phyloP scores from a whole-genome alignment of 2,329 filamentous ascomycete genomes.

The Pseudogymnoascus pannorum region DNA sequence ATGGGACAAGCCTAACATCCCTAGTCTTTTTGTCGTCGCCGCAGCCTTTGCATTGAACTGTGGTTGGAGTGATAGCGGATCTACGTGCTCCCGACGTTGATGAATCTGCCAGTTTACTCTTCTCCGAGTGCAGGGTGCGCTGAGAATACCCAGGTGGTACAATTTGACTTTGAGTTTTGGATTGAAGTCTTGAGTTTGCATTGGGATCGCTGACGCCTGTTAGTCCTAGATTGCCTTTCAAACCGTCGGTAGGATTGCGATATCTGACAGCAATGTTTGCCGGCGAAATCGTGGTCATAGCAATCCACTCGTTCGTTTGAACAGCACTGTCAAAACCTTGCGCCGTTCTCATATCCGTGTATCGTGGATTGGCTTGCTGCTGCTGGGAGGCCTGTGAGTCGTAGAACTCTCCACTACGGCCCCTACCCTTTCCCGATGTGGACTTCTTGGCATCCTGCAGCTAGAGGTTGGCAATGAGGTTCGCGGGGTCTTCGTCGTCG shows the following conservation, averaged over 20 bases:
- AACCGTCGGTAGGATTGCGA: constrained; percentile 13
- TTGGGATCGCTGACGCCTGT: constrained; percentile 2
- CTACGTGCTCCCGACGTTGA: constrained; percentile 7
- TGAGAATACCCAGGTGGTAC: no score
- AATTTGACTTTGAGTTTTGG: no score
- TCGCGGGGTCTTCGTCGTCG: constrained; percentile 17
- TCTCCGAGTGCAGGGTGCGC: neutral
- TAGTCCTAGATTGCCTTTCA: constrained; percentile 7
- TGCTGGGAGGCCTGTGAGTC: constrained; percentile 15
- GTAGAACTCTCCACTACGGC: constrained; percentile 12
- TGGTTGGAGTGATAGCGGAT: neutral
- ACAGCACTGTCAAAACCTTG: constrained; percentile 20
- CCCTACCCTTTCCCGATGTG: constrained; percentile 12
- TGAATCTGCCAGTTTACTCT: constrained; percentile 1
- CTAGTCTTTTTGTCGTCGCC: constrained; percentile 11
- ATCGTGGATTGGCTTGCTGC: constrained; percentile 14
- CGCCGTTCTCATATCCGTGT: constrained; percentile 18
- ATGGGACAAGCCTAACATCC: constrained; percentile 24
- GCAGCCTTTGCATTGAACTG: constrained; percentile 16
- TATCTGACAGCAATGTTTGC: constrained; percentile 17
- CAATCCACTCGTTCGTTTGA: constrained; percentile 17
- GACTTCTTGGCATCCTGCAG: constrained; percentile 17
- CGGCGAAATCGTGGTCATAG: constrained; percentile 10
- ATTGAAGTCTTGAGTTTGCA: constrained; percentile 1
- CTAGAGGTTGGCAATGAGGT: constrained; percentile 21